Base-by-base conservation (phyloP, 352 stramenopile species). In the Phytopythium boreale region DNA sequence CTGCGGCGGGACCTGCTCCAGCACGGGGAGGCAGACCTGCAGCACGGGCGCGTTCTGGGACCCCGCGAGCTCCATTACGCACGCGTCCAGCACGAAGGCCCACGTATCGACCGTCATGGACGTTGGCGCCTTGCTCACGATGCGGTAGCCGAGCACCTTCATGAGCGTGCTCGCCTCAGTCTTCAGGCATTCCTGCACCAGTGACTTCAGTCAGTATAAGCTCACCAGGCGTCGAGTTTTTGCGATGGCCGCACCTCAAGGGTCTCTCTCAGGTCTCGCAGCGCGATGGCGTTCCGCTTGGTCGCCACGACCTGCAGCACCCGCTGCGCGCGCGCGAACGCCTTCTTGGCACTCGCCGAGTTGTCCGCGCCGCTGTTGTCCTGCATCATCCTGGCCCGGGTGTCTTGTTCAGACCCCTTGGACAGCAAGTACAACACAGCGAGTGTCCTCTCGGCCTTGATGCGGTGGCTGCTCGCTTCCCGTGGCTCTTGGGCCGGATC, bases 61-160 rank as follows among this genome's bases (percentile, higher is more conserved):
- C 39, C 79, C 77, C 26, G 79, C 84, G n/a, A 95, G 70, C 67
- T 95, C 87, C 2, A 67, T 77, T 11, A 88, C 74, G 6, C 70
- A 77, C 1, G 81, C 67, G 43, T 93, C 84, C 8, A 95, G 59
- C 4, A 93, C 61, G 6, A 90, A 68, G 39, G 78, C 71, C 83
- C 82, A 92, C 6, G 81, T 68, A n/a, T 89, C 75, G 59, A 80
- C 62, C 0, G 75, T 92, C 55, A 68, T 79, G 55, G 84, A 92
- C 1, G 76, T 75, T 27, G 84, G 81, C 52, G 68, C 62, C n/a
- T 76, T 76, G 26, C 53, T 53, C 31, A 79, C 81, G 44, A 95
- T 79, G 59, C 85, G 87, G 67, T 84, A 93, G 4, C 83, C 87
- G 6, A 91, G 67, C 57, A 88, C 69, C 70, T 92, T 93, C 70